Evolutionary conservation across 2,329 filamentous ascomycete genomes (phyloP).

Genomic region (Penicillium sp.): DNA sequence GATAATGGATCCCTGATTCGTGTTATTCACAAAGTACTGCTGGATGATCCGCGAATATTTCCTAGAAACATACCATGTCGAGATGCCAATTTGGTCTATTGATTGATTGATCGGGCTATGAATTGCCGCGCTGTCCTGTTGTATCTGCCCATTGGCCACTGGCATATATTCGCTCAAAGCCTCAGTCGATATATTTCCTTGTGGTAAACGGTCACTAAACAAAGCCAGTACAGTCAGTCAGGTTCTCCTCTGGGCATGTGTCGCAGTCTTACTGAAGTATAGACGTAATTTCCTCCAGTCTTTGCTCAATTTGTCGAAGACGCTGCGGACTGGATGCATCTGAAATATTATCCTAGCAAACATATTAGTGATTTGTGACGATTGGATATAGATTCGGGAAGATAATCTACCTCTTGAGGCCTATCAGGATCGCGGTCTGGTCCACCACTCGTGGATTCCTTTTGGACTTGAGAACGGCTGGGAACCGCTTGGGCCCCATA

Average conservation of each 20-base stretch:
- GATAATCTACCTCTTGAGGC: conserved; percentile 1
- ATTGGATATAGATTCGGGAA: background rate
- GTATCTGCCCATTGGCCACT: background rate
- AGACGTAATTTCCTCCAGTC: conserved; percentile 24
- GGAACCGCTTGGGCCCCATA: conserved; percentile 19
- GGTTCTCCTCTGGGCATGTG: background rate
- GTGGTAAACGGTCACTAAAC: conserved; percentile 18
- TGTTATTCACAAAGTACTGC: background rate
- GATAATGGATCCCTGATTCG: conserved; percentile 4
- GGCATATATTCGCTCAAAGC: background rate
- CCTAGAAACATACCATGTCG: background rate
- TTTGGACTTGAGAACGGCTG: background rate
- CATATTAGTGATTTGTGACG: background rate
- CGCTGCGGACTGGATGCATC: conserved; percentile 14
- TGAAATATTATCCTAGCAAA: background rate
- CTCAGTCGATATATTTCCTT: background rate
- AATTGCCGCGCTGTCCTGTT: background rate
- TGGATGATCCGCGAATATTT: background rate
- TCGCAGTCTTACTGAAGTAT: conserved; percentile 22
- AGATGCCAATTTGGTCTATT: background rate
- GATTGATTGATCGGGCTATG: background rate
- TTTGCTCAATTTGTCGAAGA: conserved; percentile 27
- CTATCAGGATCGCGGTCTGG: background rate
- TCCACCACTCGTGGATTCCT: background rate
- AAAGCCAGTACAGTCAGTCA: background rate